Conservation (phyloP, 1,284 basidiomycete species). For the Apiotrichum sp. region DNA sequence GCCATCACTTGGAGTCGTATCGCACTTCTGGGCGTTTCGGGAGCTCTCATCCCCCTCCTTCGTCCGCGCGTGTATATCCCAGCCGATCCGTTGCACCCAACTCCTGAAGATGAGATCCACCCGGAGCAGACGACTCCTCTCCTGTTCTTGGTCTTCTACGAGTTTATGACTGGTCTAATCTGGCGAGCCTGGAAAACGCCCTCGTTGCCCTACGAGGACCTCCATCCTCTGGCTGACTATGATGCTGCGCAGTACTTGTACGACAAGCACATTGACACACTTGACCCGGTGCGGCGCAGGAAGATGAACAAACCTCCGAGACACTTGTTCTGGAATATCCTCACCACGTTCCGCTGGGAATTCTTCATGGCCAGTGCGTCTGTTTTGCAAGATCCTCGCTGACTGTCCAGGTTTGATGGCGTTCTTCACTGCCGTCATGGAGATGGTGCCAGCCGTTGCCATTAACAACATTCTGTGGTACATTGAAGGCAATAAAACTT, state of each 20-base stretch:
- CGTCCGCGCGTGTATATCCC: slow-evolving; percentile 52
- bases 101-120: slow-evolving; percentile 49
- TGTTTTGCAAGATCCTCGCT: background rate
- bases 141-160: slow-evolving; percentile 55
- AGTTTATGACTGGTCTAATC: slow-evolving; percentile 57
- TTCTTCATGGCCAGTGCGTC: slow-evolving; percentile 22
- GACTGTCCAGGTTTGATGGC: slow-evolving; percentile 24
- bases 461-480: slow-evolving; percentile 53
- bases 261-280: slow-evolving; percentile 34
- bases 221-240: slow-evolving; percentile 58
- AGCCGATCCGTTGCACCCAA: slow-evolving; percentile 43
- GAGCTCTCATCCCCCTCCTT: slow-evolving; percentile 50
- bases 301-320: slow-evolving; percentile 29
- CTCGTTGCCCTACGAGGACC: slow-evolving; percentile 40
- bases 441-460: slow-evolving; percentile 51
- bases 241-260: slow-evolving; percentile 51
- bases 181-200: slow-evolving; percentile 44
- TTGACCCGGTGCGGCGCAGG: slow-evolving; percentile 42
- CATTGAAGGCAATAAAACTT: slow-evolving; percentile 49
- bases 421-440: slow-evolving; percentile 29
- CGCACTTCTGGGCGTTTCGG: slow-evolving; percentile 47
- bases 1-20: slow-evolving; percentile 46
- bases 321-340: slow-evolving; percentile 31
- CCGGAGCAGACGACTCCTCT: slow-evolving; percentile 63
- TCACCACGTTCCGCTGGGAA: slow-evolving; percentile 29